phyloP scores from a whole-genome alignment of 345 rosid genomes.

The Zanthoxylum bungeanum region DNA sequence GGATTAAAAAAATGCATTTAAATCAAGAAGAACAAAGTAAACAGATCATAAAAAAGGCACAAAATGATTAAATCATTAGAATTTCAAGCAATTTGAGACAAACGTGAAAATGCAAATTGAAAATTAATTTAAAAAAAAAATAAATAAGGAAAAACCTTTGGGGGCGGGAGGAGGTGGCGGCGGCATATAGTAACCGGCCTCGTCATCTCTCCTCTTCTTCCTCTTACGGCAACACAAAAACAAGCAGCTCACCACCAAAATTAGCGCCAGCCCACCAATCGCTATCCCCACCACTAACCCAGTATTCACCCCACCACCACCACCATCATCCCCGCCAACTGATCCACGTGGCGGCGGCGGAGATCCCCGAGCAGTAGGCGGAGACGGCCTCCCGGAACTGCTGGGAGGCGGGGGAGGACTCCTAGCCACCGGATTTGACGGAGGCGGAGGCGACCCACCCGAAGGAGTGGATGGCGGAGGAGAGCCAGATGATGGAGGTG shows the following conservation, averaged over 20 bases:
- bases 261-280: conserved; percentile 50
- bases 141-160: conserved; percentile 45
- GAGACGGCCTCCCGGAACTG: conserved; percentile 21
- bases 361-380: conserved; percentile 32
- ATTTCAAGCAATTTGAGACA: not conserved
- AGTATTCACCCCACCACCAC: conserved; percentile 28
- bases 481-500: conserved; percentile 20
- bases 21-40: not conserved
- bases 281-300: conserved; percentile 68
- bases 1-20: not conserved
- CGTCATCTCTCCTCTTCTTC: conserved; percentile 50
- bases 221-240: conserved; percentile 56
- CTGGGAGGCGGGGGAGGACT: conserved; percentile 33
- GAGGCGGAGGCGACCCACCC: conserved; percentile 34
- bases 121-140: not conserved
- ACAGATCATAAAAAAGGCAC: not conserved
- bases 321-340: not conserved
- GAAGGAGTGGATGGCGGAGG: conserved; percentile 26
- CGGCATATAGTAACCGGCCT: conserved; percentile 36
- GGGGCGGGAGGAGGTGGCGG: conserved; percentile 55
- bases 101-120: not conserved
- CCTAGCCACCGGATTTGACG: conserved; percentile 28
- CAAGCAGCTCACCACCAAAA: conserved; percentile 40
- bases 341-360: conserved; percentile 25
- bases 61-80: not conserved